A percentile compares a stretch with the other conserved stretches of the same genome.
Evolutionary conservation across 176 grass and related monocot species (phyloP).

Genomic region (Avena eriantha): DNA sequence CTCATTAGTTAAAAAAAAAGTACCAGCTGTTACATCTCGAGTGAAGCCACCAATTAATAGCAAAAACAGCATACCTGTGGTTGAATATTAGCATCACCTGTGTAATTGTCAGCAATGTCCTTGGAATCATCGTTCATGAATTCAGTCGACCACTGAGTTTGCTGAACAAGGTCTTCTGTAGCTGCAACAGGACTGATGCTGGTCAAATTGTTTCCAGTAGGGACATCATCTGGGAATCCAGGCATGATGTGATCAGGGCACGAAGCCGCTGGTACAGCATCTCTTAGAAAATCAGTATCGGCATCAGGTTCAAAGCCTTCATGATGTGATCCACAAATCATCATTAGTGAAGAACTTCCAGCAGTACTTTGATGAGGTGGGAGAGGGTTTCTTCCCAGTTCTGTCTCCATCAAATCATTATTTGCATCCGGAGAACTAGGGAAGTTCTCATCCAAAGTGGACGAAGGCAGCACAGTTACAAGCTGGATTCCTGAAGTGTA

Average conservation of each 20-base stretch:
- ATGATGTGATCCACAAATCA: constrained; percentile 50
- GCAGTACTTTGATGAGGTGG: constrained; percentile 32
- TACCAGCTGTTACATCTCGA: background rate
- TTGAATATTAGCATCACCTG: constrained; percentile 30
- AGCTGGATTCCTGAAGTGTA: constrained; percentile 44
- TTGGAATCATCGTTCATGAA: constrained; percentile 59
- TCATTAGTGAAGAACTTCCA: constrained; percentile 21
- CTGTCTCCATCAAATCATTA: constrained; percentile 51
- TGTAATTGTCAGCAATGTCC: constrained; percentile 45
- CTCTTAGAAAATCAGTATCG: constrained; percentile 45
- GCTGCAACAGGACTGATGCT: constrained; percentile 38
- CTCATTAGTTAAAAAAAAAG: background rate
- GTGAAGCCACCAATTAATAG: constrained; percentile 9
- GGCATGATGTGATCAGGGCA: constrained; percentile 50
- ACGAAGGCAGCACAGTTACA: constrained; percentile 52
- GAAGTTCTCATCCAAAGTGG: constrained; percentile 50
- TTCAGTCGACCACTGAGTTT: constrained; percentile 66
- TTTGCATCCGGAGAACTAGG: constrained; percentile 40
- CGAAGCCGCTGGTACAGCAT: constrained; percentile 53
- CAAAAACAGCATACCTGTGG: constrained; percentile 38
- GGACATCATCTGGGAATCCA: constrained; percentile 56
- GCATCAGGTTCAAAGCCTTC: constrained; percentile 45
- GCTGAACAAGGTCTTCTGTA: constrained; percentile 56
- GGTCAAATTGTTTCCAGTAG: constrained; percentile 46
- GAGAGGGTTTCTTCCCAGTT: constrained; percentile 40